phyloP scores from a whole-genome alignment of 106 monocot species.

The Dendrobium huoshanense region DNA sequence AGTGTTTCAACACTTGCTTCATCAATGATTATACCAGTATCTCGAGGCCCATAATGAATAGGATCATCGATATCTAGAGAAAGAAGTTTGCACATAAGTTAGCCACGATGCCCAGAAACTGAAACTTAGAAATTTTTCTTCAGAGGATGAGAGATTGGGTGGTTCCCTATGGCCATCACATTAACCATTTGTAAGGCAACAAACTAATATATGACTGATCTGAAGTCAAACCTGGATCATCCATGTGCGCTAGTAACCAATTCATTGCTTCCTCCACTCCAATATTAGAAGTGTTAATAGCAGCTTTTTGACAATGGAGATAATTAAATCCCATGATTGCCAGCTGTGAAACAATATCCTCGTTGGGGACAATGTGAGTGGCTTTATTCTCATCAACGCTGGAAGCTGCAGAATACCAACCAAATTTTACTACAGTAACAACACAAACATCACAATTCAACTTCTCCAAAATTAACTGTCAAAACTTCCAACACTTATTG shows the following conservation, averaged over 20 bases:
- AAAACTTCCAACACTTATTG: not conserved
- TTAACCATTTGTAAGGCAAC: not conserved
- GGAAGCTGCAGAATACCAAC: conserved; percentile 25
- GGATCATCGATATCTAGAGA: conserved; percentile 77
- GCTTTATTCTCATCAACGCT: conserved; percentile 28
- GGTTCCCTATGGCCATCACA: not conserved
- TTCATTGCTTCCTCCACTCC: conserved; percentile 96
- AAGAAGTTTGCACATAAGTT: not conserved
- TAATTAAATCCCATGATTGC: conserved; percentile 85
- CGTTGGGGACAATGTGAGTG: conserved; percentile 27
- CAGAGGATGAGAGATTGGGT: not conserved
- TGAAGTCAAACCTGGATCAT: conserved; percentile 64
- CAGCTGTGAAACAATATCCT: conserved; percentile 74
- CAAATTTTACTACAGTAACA: not conserved
- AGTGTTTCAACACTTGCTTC: conserved; percentile 74
- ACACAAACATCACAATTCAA: not conserved
- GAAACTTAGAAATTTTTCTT: not conserved
- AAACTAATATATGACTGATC: not conserved
- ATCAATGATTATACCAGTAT: conserved; percentile 32
- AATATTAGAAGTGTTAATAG: conserved; percentile 77
- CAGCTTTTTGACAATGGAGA: conserved; percentile 95
- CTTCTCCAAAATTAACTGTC: not conserved
- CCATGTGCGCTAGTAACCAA: conserved; percentile 95
- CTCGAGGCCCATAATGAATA: conserved; percentile 33
- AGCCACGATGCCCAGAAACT: not conserved